These are phyloP conservation scores for Ilyonectria sp. DNA, from an alignment of 2,329 filamentous ascomycete species.

Conservation along the genomic window DNA sequence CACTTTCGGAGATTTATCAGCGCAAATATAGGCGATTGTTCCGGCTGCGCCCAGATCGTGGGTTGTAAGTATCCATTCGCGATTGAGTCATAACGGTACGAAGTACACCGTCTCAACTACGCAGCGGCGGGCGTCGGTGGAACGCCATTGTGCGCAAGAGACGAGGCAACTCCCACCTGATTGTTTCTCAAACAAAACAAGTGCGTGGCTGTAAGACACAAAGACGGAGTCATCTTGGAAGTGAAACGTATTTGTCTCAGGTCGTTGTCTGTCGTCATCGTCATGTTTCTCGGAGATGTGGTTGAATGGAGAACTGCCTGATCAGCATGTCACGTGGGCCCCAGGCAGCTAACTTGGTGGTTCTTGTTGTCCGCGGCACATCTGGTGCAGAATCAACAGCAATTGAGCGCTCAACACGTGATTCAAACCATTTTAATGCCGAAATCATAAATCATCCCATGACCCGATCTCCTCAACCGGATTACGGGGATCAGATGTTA, in stretches of 20 bases:
- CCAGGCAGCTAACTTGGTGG: too few relatives aligned
- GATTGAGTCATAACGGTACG: neutral
- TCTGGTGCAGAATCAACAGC: too few relatives aligned
- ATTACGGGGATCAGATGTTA: too few relatives aligned
- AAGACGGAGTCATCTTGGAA: neutral
- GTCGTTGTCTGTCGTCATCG: neutral
- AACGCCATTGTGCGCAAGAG: neutral
- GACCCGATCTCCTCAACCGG: too few relatives aligned
- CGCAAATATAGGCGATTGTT: neutral
- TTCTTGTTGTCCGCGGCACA: too few relatives aligned
- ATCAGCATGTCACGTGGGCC: neutral
- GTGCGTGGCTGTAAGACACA: neutral
- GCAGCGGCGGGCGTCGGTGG: neutral
- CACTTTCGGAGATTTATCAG: neutral
- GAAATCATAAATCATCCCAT: too few relatives aligned
- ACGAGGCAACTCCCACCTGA: slow-evolving; percentile 1
- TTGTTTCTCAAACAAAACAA: slow-evolving; percentile 1
- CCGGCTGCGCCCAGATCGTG: neutral
- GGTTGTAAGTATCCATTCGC: neutral
- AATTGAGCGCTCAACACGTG: too few relatives aligned
- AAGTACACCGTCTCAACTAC: neutral
- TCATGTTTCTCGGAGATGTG: neutral
- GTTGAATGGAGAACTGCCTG: neutral
- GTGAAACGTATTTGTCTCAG: neutral
- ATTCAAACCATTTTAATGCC: too few relatives aligned